Evolutionary conservation across 179 eudicot species (phyloP), one percentile per base, ranked within the genome.

Genomic region (Carnegiea gigantea): DNA sequence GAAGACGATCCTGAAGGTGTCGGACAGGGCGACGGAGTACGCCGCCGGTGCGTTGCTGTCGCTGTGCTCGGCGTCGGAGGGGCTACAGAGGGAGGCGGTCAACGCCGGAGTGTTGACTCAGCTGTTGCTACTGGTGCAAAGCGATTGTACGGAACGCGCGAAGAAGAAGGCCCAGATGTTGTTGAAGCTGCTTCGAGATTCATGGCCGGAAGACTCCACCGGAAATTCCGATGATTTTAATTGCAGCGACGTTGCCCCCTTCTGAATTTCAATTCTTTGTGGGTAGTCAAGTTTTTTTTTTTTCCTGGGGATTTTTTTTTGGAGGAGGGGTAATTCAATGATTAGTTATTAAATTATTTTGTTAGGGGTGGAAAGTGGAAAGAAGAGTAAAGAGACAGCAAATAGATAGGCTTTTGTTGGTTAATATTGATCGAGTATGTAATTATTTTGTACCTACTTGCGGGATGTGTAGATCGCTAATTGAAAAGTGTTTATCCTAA

Each of bases 1-100:
- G 44, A 92, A 88, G 81, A 87, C 85, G 0, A 87, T 95, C 2
- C 83, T 93, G 24, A 90, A 90, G 79, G 86, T 93, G 0, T 92
- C 97, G 1, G 98, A 91, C 2, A 86, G 98, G 21, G 95, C 98
- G 60, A 93, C 98, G n/a, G 98, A 95, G 85, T 92, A 92, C 86
- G 98, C 98, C 0, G 93, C 98, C 30, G 98, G 98, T 7, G 92
- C 98, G 46, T 79, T 95, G 82, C 68, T 93, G 68, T 80, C 97
- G 79, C 85, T 95, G 24, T 92, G 97, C 76, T 84, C 92, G 38
- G 85, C 89, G 33, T 86, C 92, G 78, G 98, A 95, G 86, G 81
- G 79, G 80, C 83, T 86, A 53, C 92, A 90, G 79, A 78, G 85
- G 2, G 98, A 93, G 73, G 93, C 95, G 83, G 98, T 92, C 87